A percentile compares a stretch with the other conserved stretches of the same genome.
Conservation (phyloP, 2,329 filamentous ascomycete genomes). For the Phoma sp. region DNA sequence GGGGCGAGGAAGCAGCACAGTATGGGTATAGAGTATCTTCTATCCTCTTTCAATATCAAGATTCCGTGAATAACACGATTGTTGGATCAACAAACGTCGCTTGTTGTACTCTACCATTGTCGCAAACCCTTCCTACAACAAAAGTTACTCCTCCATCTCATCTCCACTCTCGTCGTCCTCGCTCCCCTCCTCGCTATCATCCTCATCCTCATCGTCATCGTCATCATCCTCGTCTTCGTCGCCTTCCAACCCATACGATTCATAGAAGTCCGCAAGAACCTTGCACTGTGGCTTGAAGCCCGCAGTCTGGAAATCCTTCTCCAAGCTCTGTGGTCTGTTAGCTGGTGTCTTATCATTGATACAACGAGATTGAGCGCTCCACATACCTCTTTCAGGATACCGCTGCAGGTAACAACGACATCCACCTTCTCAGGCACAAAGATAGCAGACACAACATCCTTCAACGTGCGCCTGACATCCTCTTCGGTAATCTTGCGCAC, state of each 20-base stretch:
- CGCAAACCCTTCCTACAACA: background rate
- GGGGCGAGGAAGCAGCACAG: too few relatives aligned
- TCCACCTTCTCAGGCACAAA: constrained; percentile 84
- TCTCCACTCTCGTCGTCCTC: constrained; percentile 54
- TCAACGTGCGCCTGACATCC: constrained; percentile 77
- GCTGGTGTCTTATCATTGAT: background rate
- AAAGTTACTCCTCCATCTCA: constrained; percentile 33
- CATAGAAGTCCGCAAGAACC: constrained; percentile 79
- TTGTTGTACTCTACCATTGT: too few relatives aligned
- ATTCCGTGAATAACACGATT: too few relatives aligned
- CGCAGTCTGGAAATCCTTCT: constrained; percentile 72
- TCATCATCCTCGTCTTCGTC: constrained; percentile 65
- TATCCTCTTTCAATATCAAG: too few relatives aligned
- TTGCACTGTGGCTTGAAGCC: constrained; percentile 82
- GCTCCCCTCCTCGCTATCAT: constrained; percentile 57
- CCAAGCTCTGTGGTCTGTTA: constrained; percentile 65
- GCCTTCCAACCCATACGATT: constrained; percentile 82
- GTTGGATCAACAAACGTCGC: too few relatives aligned
- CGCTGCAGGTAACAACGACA: constrained; percentile 85
- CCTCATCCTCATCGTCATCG: constrained; percentile 64
- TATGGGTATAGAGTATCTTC: too few relatives aligned
- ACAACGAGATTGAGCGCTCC: background rate
- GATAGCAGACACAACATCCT: constrained; percentile 75
- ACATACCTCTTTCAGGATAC: constrained; percentile 82
- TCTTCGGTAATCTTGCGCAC: constrained; percentile 78